Percentiles rank a stretch among this genome's conserved stretches.
Conservation (phyloP, 1,139 yeast genomes). For the Eremothecium gossypii region DNA sequence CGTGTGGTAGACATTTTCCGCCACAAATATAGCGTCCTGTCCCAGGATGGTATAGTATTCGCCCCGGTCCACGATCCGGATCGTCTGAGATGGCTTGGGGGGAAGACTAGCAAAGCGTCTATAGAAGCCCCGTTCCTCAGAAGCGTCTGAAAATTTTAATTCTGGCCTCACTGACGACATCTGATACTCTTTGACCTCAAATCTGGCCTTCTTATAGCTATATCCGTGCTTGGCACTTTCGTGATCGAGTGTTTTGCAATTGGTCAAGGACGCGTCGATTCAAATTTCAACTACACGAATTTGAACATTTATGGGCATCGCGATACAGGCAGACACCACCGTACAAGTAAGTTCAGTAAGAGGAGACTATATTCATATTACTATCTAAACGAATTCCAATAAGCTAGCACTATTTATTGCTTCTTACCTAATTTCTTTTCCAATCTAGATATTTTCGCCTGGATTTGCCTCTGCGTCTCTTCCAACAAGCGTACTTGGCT, state of each 20-base stretch:
- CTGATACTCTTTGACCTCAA: no score
- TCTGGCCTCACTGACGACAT: slow-evolving; percentile 66
- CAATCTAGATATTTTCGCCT: neutral
- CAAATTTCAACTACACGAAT: no score
- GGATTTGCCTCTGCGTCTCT: slow-evolving; percentile 3
- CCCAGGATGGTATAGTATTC: slow-evolving; percentile 72
- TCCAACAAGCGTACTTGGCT: slow-evolving; percentile 1
- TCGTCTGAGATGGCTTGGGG: slow-evolving; percentile 38
- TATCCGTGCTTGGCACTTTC: no score
- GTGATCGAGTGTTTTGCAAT: no score
- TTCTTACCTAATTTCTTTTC: slow-evolving; percentile 1
- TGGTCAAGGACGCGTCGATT: no score
- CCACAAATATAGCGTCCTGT: slow-evolving; percentile 70
- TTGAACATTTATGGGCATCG: no score
- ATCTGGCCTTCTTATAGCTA: no score
- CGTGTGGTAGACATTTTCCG: slow-evolving; percentile 76
- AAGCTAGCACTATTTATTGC: neutral
- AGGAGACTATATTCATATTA: neutral
- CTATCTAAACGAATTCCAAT: neutral
- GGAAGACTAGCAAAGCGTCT: slow-evolving; percentile 47
- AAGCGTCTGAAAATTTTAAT: slow-evolving; percentile 52
- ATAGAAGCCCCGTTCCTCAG: slow-evolving; percentile 46
- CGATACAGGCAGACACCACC: neutral
- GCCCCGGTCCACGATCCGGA: slow-evolving; percentile 65
- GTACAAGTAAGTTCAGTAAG: neutral